A percentile compares a stretch with the other conserved stretches of the same genome.
Evolutionary conservation across 805 yeast species (phyloP).

Genomic region (Barnettozyma sucrosica): DNA sequence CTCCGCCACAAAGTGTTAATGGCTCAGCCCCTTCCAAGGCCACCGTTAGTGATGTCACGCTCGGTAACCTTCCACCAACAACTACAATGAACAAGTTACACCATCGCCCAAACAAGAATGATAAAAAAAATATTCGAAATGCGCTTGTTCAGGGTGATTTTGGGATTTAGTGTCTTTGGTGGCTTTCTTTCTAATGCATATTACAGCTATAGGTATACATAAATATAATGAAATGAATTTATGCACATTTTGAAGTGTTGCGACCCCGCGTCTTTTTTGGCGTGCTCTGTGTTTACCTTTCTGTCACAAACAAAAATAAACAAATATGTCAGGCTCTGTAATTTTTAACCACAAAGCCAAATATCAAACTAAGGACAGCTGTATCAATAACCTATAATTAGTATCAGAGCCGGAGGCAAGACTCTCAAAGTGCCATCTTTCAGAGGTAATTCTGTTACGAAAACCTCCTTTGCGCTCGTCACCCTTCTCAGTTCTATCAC

Average conservation of each 20-base stretch:
- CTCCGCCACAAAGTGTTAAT: slow-evolving; percentile 8
- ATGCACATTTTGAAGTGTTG: not conserved
- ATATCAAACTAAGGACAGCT: not conserved
- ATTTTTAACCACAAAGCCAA: not conserved
- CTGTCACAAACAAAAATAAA: not conserved
- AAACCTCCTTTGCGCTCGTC: not conserved
- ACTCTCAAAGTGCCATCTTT: too few relatives aligned
- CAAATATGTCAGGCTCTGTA: too few relatives aligned
- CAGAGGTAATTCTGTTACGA: too few relatives aligned
- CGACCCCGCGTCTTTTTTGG: not conserved
- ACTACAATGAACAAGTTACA: slow-evolving; percentile 36
- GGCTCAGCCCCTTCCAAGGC: slow-evolving; percentile 5
- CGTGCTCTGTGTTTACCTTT: not conserved
- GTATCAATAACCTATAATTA: too few relatives aligned
- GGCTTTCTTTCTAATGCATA: not conserved
- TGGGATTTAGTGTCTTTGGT: slow-evolving; percentile 43
- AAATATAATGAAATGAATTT: not conserved
- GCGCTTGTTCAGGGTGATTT: slow-evolving; percentile 62
- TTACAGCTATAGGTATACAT: not conserved
- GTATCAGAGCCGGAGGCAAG: too few relatives aligned
- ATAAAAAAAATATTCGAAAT: slow-evolving; percentile 54
- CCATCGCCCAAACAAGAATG: slow-evolving; percentile 37
- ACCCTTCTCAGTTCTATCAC: not conserved
- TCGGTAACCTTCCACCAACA: slow-evolving; percentile 43
- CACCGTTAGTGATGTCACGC: slow-evolving; percentile 35